phyloP scores from a whole-genome alignment of 106 monocot species.

The Allium fistulosum region DNA sequence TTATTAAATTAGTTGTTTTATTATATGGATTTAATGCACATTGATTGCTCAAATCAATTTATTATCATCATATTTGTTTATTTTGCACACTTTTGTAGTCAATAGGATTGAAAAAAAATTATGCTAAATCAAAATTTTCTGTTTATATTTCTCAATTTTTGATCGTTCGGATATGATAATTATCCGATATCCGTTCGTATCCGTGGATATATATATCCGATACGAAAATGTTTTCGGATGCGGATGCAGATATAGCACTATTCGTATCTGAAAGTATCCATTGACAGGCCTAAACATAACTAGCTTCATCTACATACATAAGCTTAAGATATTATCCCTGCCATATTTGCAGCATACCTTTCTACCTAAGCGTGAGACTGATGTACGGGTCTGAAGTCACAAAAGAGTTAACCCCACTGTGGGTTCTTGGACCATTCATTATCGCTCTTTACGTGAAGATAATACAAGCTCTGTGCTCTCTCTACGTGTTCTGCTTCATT shows the following conservation, averaged over 20 bases:
- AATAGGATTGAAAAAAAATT: no score
- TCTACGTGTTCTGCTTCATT: constrained; percentile 53
- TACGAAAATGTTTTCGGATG: background rate
- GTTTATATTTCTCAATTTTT: no score
- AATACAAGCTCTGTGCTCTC: constrained; percentile 35
- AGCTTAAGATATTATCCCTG: background rate
- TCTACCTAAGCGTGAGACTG: constrained; percentile 38
- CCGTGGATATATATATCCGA: background rate
- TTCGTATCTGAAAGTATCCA: background rate
- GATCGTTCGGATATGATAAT: no score
- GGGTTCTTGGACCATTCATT: constrained; percentile 62
- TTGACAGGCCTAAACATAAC: background rate
- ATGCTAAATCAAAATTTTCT: no score
- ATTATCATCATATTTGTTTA: no score
- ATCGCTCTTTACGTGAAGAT: constrained; percentile 52
- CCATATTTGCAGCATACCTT: constrained; percentile 44
- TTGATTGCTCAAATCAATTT: no score
- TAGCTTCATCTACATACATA: background rate
- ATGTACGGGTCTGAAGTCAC: constrained; percentile 58
- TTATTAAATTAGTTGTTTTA: no score
- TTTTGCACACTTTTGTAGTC: no score
- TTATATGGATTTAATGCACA: no score
- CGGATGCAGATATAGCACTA: background rate
- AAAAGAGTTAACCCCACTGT: constrained; percentile 54
- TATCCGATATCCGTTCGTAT: background rate